Conservation (phyloP, 192 early-diverging fungal species). For the Coemansia sp. region DNA sequence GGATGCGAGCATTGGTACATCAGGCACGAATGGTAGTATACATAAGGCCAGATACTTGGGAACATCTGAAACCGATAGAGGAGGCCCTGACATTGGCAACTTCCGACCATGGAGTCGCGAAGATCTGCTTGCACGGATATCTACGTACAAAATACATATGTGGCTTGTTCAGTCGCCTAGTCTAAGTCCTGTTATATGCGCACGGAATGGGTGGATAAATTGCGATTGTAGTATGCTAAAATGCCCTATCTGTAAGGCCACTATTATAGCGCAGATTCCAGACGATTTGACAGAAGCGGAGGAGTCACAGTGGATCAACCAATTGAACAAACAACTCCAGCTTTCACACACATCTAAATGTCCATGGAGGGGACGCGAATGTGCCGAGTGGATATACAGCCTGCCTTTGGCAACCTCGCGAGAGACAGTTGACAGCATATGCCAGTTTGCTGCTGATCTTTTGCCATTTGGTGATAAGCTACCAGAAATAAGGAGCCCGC, state of each 20-base stretch:
- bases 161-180: conserved; percentile 46
- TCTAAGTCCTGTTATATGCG: conserved; percentile 49
- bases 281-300: conserved; percentile 37
- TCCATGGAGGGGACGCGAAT: conserved; percentile 41
- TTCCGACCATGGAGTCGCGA: conserved; percentile 55
- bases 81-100: conserved; percentile 12
- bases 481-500: conserved; percentile 30
- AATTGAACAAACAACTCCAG: conserved; percentile 42
- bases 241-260: conserved; percentile 42
- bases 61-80: neutral
- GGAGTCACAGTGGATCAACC: conserved; percentile 39
- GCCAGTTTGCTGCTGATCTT: conserved; percentile 34
- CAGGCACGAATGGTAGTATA: neutral
- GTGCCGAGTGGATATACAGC: conserved; percentile 37
- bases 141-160: conserved; percentile 51
- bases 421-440: conserved; percentile 37
- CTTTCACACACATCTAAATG: conserved; percentile 43
- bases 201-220: conserved; percentile 55
- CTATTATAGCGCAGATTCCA: conserved; percentile 44
- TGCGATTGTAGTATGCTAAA: conserved; percentile 44
- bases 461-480: conserved; percentile 22
- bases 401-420: conserved; percentile 35
- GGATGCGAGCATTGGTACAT: neutral
- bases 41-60: neutral
- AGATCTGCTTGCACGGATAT: conserved; percentile 45